Evolutionary conservation across 345 rosid species (phyloP).

Genomic region (Syzygium oleosum): DNA sequence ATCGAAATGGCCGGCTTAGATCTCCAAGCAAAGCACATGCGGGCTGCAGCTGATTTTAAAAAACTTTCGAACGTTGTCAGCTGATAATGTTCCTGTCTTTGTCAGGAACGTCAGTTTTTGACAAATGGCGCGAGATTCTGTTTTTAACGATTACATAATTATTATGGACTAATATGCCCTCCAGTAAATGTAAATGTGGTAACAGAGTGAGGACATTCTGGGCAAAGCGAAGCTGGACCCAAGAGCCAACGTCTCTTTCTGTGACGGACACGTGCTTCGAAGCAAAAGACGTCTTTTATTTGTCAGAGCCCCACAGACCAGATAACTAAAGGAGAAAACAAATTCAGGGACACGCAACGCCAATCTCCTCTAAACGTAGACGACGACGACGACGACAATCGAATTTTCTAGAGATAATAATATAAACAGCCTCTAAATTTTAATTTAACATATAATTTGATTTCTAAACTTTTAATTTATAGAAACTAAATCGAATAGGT

Average conservation of each 20-base stretch:
- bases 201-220: background rate
- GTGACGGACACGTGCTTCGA: background rate
- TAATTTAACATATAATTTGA: too few species aligned
- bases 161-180: background rate
- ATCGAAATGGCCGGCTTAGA: background rate
- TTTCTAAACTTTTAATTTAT: too few species aligned
- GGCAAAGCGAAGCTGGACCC: background rate
- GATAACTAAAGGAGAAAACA: background rate
- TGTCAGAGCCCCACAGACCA: too few species aligned
- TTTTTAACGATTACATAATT: background rate
- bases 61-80: too few species aligned
- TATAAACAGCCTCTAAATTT: too few species aligned
- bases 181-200: background rate
- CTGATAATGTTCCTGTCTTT: too few species aligned
- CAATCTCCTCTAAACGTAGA: background rate
- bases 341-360: background rate
- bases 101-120: too few species aligned
- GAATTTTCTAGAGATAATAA: background rate
- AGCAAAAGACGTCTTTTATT: too few species aligned
- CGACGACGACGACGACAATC: background rate
- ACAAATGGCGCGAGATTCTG: background rate
- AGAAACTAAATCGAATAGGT: too few species aligned
- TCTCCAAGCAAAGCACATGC: background rate
- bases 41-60: background rate
- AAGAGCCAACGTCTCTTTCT: background rate